Percentiles rank a stretch among this genome's conserved stretches.
phyloP scores from a whole-genome alignment of 2,329 filamentous ascomycete genomes.

The Botrytis medusae region DNA sequence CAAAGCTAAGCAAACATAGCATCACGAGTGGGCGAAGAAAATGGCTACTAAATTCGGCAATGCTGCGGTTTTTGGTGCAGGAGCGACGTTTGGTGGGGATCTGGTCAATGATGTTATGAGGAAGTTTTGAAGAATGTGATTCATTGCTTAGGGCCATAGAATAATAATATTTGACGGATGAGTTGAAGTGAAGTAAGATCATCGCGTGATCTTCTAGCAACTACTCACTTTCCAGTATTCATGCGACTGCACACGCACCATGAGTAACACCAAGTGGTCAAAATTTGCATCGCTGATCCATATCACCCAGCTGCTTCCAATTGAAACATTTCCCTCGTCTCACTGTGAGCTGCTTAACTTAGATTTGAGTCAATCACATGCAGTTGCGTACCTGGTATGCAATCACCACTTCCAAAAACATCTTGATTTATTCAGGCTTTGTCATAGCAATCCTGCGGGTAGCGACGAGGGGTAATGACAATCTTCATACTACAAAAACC shows the following conservation, averaged over 20 bases:
- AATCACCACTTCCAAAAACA: background rate
- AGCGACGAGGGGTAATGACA: background rate
- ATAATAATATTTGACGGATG: too few relatives aligned
- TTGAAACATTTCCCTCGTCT: background rate
- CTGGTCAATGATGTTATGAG: constrained; percentile 22
- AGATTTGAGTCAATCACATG: background rate
- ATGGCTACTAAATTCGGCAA: constrained; percentile 36
- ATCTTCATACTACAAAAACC: background rate
- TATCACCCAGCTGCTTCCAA: background rate
- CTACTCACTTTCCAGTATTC: background rate
- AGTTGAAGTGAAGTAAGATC: background rate
- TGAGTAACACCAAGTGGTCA: background rate
- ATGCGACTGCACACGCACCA: background rate
- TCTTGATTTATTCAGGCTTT: background rate
- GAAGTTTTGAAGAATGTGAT: background rate
- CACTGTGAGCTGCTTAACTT: background rate
- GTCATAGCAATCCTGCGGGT: background rate
- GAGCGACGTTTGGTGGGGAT: constrained; percentile 38
- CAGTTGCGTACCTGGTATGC: background rate
- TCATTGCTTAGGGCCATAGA: too few relatives aligned
- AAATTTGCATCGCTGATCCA: background rate
- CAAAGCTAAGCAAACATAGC: constrained; percentile 24
- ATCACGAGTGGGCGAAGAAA: constrained; percentile 37
- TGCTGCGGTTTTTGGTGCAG: constrained; percentile 39
- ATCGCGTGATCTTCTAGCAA: background rate